phyloP scores from a whole-genome alignment of 2,329 filamentous ascomycete species.

The Fusarium sp. region DNA sequence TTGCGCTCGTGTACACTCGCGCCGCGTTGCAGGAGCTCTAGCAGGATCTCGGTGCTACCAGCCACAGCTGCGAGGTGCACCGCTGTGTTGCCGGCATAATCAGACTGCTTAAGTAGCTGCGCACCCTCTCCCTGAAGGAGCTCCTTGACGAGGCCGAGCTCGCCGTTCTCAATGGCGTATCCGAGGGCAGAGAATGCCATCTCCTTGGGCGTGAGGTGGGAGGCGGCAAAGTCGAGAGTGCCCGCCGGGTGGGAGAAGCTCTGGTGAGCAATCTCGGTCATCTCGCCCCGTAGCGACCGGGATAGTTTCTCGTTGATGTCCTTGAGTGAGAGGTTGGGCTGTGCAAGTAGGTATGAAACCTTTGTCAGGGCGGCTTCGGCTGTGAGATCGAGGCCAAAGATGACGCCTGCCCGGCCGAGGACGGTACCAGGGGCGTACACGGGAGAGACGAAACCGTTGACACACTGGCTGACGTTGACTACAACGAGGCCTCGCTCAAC shows the following conservation, averaged over 20 bases:
- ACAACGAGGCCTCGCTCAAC: conserved; percentile 86
- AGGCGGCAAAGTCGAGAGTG: conserved; percentile 56
- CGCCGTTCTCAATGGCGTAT: conserved; percentile 81
- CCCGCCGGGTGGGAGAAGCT: conserved; percentile 81
- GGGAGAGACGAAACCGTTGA: conserved; percentile 79
- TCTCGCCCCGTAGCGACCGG: conserved; percentile 81
- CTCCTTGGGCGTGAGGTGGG: conserved; percentile 60
- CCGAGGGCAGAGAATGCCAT: conserved; percentile 82
- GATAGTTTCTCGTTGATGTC: conserved; percentile 80
- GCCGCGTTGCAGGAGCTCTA: conserved; percentile 69
- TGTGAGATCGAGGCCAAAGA: conserved; percentile 90
- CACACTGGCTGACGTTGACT: conserved; percentile 92
- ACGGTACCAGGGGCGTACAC: conserved; percentile 83
- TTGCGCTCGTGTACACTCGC: conserved; percentile 77
- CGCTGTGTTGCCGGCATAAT: conserved; percentile 85
- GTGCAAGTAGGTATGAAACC: conserved; percentile 84
- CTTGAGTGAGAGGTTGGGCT: conserved; percentile 70
- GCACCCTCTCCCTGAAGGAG: conserved; percentile 74
- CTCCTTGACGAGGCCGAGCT: conserved; percentile 73
- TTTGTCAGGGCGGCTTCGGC: conserved; percentile 93
- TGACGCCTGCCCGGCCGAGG: conserved; percentile 84
- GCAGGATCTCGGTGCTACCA: conserved; percentile 65
- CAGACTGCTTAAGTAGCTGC: conserved; percentile 77
- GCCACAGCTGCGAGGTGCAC: conserved; percentile 69
- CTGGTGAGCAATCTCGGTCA: conserved; percentile 80